Evolutionary conservation across 257 asterid species (phyloP).

Genomic region (Solanum dulcamara): DNA sequence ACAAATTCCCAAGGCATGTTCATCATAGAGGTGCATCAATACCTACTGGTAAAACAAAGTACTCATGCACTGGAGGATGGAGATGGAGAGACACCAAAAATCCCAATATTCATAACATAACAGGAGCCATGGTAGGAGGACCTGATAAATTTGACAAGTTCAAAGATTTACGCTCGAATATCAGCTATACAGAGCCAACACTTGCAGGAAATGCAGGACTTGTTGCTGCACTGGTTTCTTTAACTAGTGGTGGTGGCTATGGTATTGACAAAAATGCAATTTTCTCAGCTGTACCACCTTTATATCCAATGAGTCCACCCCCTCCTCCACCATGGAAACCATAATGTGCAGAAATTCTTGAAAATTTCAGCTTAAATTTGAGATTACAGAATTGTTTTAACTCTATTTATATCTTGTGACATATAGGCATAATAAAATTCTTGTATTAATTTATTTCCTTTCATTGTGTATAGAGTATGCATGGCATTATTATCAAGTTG

Average conservation of each 20-base stretch:
- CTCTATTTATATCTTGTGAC: not conserved
- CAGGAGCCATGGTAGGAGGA: slow-evolving; percentile 88
- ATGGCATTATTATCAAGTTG: not conserved
- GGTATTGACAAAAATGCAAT: slow-evolving; percentile 59
- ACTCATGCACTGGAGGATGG: slow-evolving; percentile 74
- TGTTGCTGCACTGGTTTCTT: slow-evolving; percentile 73
- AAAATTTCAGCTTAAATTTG: not conserved
- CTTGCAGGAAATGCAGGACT: slow-evolving; percentile 87
- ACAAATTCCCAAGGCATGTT: slow-evolving; percentile 50
- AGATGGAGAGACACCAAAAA: slow-evolving; percentile 49
- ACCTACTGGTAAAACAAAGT: slow-evolving; percentile 33
- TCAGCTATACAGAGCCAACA: slow-evolving; percentile 82
- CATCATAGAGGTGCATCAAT: slow-evolving; percentile 93
- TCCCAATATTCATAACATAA: slow-evolving; percentile 52
- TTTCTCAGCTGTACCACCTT: slow-evolving; percentile 67
- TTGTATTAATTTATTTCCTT: not conserved
- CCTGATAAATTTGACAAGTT: slow-evolving; percentile 69
- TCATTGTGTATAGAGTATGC: not conserved
- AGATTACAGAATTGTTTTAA: not conserved
- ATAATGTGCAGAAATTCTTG: not conserved
- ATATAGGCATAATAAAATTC: not conserved
- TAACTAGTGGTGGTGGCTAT: slow-evolving; percentile 39
- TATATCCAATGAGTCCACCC: slow-evolving; percentile 49
- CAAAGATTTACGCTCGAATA: slow-evolving; percentile 45
- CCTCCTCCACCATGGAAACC: slow-evolving; percentile 96